Evolutionary conservation across 2,329 filamentous ascomycete genomes (phyloP), one percentile per base, ranked within the genome.

Genomic region (Magnaporthiopsis rhizophila): DNA sequence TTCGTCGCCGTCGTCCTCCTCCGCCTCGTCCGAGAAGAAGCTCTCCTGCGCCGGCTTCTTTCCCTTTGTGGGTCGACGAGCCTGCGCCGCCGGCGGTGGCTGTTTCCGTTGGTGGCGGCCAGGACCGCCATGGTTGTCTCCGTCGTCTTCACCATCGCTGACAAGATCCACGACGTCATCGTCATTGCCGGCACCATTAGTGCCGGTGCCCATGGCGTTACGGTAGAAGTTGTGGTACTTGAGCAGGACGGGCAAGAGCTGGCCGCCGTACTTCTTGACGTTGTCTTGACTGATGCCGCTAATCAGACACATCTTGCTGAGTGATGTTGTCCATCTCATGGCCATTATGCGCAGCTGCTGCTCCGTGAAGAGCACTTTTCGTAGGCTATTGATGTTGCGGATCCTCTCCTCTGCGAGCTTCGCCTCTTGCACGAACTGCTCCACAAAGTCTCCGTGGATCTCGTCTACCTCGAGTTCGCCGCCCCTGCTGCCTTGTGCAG

Each of bases 341-440:
- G 85, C 88, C 89, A 95, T 93, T 68, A 89, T 83, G 50, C 87
- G 85, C 62, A 92, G 81, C 18, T 91, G 81, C 28, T 80, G 81
- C 66, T 92, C 88, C 0, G 86, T 87, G 72, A 95, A 95, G 0
- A 88, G 78, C 4, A 83, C 81, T 28, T 80, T 78, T 11, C 84
- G 81, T 38, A 89, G 74, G 5, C 79, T 78, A 62, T 84, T 84
- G 30, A 79, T 78, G 67, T 86, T 84, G 69, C 88, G 83, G 30
- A 93, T 78, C 1, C 80, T 77, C 69, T 87, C 84, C 69, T 89
- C 86, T 21, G 86, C 64, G 26, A 75, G 74, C 69, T 84, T 86
- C 0, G 89, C 90, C 59, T 85, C 80, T 0, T 76, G 72, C 28
- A 91, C 80, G 71, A 94, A 95, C 36, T 81, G 77, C 28, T 83